Base-by-base conservation (phyloP, 2,329 filamentous ascomycete species). In the Aureobasidium sp. region DNA sequence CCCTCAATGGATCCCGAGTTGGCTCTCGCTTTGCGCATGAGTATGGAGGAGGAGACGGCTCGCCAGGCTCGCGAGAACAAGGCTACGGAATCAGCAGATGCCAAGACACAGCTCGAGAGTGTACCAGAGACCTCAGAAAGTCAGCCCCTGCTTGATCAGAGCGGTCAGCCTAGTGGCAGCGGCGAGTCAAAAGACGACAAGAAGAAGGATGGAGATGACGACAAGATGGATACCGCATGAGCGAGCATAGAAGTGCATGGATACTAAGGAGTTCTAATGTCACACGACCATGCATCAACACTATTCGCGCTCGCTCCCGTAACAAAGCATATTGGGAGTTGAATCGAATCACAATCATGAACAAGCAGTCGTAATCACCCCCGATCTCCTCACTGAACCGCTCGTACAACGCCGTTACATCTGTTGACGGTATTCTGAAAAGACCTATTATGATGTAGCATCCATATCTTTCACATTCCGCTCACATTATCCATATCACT, bases 31-130 rank as follows among this genome's bases (percentile, higher is more conserved):
- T 76, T 98, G 67, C 84, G 93, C 59, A 95, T 98, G 89, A 95
- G 88, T 71, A 89, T 95, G 80, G 93, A 98, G 69, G 93, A 98
- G 68, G 93, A 98, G 72, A 94, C 94, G 75, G 90, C 90, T 57
- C 79, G 93, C 63, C 85, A 94, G 71, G 90, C 95, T 69, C 89
- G 89, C 72, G 83, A 86, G 65, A 88, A 85, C 58, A 85, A 88
- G 61, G 85, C 88, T 61, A 79, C 83, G 56, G 71, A 75, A 32
- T 80, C 78, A 61, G 79, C 81, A 38, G 79, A 86, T 51, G 81
- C 82, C 61, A 91, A 90, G 74, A 81, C 81, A 38, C 81, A 83
- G 40, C 76, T 97, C 60, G 89, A 90, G 64, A 83, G 83, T 41
- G 89, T 97, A 66, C 84, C 89, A 62, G 86, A 90, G 70, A 79